Percentiles rank a stretch among this genome's conserved stretches.
Evolutionary conservation across 1,139 yeast species (phyloP).

Genomic region (Debaryomyces coudertii): DNA sequence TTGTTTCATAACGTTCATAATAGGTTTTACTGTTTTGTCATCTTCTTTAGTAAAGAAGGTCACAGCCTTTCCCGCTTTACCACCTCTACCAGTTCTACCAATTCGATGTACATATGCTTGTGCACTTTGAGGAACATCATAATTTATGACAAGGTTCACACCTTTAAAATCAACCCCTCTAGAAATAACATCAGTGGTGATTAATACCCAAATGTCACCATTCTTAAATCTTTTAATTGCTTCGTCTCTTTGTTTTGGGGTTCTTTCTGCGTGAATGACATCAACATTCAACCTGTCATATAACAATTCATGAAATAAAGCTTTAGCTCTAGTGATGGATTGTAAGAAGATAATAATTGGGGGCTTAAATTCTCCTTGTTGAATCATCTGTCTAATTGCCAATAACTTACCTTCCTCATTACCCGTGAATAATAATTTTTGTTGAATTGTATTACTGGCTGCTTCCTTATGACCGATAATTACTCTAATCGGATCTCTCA

Average conservation of each 20-base stretch:
- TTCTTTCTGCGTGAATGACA: conserved; percentile 93
- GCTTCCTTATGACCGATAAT: conserved; percentile 95
- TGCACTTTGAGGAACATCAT: conserved; percentile 93
- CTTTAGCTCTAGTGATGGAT: conserved; percentile 91
- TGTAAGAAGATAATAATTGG: conserved; percentile 93
- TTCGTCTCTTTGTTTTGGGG: conserved; percentile 84
- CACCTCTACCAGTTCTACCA: conserved; percentile 98
- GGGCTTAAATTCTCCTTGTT: conserved; percentile 84
- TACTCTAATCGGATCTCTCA: conserved; percentile 83
- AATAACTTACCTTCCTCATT: conserved; percentile 92
- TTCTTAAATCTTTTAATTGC: conserved; percentile 81
- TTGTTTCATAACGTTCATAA: conserved; percentile 92
- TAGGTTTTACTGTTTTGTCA: conserved; percentile 71
- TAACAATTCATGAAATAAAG: conserved; percentile 85
- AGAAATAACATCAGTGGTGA: conserved; percentile 93
- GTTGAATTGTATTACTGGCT: conserved; percentile 83
- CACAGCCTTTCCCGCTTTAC: conserved; percentile 80
- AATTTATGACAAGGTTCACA: conserved; percentile 89
- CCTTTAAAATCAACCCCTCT: conserved; percentile 98
- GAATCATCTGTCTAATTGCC: conserved; percentile 87
- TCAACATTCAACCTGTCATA: conserved; percentile 93
- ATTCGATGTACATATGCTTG: conserved; percentile 97
- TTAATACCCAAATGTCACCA: conserved; percentile 95
- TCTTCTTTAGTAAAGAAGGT: conserved; percentile 95
- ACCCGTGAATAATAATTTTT: conserved; percentile 83